phyloP scores from a whole-genome alignment of 2,329 filamentous ascomycete genomes.

The Davidsoniella virescens region DNA sequence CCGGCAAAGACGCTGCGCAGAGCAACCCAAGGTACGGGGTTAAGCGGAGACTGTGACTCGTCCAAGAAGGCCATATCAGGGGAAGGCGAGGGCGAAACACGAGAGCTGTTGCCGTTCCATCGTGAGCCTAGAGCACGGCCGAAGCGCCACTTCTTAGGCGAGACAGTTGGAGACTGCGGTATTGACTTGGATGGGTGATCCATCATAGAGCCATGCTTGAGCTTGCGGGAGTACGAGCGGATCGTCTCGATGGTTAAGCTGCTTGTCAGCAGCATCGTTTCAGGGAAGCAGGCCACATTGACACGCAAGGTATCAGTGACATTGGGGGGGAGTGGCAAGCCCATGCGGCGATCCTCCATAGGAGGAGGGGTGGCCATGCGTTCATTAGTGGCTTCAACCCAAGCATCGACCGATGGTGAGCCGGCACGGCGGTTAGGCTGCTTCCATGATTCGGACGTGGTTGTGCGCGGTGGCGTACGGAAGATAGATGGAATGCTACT shows the following conservation, averaged over 20 bases:
- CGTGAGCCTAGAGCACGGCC: constrained; percentile 6
- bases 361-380: background rate
- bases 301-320: constrained; percentile 37
- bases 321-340: constrained; percentile 34
- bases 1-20: constrained; percentile 36
- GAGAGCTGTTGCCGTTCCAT: background rate
- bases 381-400: constrained; percentile 22
- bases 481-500: background rate
- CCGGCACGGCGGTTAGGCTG: background rate
- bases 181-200: background rate
- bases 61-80: background rate
- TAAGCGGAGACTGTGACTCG: background rate
- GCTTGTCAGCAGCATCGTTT: constrained; percentile 39
- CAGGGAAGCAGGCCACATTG: constrained; percentile 39
- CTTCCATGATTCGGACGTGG: constrained; percentile 10
- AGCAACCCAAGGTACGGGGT: constrained; percentile 23
- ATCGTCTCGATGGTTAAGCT: constrained; percentile 42
- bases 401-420: constrained; percentile 21
- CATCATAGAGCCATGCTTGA: constrained; percentile 23
- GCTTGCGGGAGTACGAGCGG: constrained; percentile 36
- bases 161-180: background rate
- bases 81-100: background rate
- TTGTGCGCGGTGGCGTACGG: background rate
- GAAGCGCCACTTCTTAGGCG: constrained; percentile 11
- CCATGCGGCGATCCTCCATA: constrained; percentile 12